phyloP scores from a whole-genome alignment of 75 land plant genomes.

The Pinus taeda region DNA sequence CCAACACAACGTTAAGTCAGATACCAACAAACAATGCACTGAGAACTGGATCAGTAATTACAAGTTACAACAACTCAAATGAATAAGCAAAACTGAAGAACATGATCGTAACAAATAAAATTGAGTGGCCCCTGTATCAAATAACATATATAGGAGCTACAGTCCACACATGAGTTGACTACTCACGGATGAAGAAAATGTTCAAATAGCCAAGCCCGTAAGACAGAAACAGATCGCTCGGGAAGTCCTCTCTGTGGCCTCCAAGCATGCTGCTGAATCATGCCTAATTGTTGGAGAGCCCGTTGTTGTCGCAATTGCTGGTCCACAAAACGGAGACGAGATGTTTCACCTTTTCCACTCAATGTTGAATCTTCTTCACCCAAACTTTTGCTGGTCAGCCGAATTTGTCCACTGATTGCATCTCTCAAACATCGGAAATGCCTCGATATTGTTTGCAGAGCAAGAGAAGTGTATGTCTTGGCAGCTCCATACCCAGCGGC shows the following conservation, averaged over 20 bases:
- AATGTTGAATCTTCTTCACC: conserved; percentile 43
- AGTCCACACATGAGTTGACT: conserved; percentile 3
- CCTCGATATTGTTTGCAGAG: conserved; percentile 77
- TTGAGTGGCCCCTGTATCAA: not conserved
- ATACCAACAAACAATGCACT: not conserved
- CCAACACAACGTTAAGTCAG: no score
- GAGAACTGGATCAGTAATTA: not conserved
- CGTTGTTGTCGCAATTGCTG: conserved; percentile 61
- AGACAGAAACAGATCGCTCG: conserved; percentile 65
- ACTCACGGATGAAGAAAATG: conserved; percentile 80
- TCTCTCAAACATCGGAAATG: conserved; percentile 79
- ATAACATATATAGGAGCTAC: not conserved
- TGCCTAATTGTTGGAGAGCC: conserved; percentile 57
- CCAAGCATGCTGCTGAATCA: conserved; percentile 64
- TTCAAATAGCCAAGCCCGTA: conserved; percentile 74
- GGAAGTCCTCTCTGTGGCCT: conserved; percentile 74
- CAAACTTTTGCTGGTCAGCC: conserved; percentile 35
- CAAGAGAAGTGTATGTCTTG: conserved; percentile 72
- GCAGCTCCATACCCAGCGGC: conserved; percentile 79
- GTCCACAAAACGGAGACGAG: conserved; percentile 44
- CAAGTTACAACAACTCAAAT: not conserved
- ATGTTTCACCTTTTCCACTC: conserved; percentile 24
- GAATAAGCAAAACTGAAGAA: not conserved
- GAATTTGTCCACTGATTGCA: conserved; percentile 66
- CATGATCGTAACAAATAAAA: not conserved